Conservation (phyloP, 352 stramenopile genomes). For the Globisporangium mamillatum region DNA sequence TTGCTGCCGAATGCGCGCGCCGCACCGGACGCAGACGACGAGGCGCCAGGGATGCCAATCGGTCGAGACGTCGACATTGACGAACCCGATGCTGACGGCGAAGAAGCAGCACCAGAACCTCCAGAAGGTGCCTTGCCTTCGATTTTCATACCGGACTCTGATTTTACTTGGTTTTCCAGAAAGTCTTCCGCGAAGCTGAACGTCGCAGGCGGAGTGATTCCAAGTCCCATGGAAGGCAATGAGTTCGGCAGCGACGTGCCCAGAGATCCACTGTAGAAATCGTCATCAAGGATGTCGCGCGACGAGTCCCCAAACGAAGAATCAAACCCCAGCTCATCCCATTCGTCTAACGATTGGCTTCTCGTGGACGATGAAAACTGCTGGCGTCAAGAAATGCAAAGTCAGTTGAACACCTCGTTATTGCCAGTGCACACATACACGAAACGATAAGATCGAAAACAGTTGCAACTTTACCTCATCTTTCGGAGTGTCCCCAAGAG, state of each 20-base stretch:
- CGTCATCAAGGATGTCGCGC: conserved; percentile 75
- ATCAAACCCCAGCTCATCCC: conserved; percentile 85
- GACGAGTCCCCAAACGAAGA: conserved; percentile 73
- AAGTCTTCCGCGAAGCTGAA: conserved; percentile 88
- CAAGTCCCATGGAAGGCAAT: conserved; percentile 81
- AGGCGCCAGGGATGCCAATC: conserved; percentile 75
- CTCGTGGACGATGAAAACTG: conserved; percentile 57
- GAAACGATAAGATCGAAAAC: background rate
- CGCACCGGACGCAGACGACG: conserved; percentile 24
- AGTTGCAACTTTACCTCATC: conserved; percentile 43
- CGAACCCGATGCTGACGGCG: conserved; percentile 23
- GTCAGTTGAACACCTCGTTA: background rate
- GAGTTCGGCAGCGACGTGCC: conserved; percentile 84
- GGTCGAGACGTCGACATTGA: conserved; percentile 66
- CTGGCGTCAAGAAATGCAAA: background rate
- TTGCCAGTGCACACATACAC: background rate
- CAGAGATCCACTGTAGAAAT: conserved; percentile 83
- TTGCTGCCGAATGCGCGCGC: conserved; percentile 37
- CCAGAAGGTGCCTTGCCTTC: conserved; percentile 29
- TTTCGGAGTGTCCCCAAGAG: conserved; percentile 79
- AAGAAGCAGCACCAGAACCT: conserved; percentile 6
- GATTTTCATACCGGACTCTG: conserved; percentile 37
- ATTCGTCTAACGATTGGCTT: conserved; percentile 82
- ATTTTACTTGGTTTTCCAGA: conserved; percentile 73
- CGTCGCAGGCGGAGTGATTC: conserved; percentile 75